These are phyloP conservation scores for Lactarius hatsudake DNA, from an alignment of 768 basidiomycete genomes.

Conservation along the genomic window DNA sequence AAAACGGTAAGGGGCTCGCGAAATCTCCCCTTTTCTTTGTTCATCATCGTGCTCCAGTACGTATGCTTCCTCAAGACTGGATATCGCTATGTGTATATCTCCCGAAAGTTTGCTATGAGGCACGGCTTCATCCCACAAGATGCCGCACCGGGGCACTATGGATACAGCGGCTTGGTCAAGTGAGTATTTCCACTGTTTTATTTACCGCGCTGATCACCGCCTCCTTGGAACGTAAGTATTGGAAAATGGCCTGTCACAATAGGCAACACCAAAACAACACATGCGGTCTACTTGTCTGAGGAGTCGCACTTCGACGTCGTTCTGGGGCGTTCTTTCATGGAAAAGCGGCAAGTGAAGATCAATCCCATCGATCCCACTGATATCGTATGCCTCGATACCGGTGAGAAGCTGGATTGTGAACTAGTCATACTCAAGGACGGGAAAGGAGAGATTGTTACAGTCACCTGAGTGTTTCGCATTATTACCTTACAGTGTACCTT, in stretches of 20 bases:
- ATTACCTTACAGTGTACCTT: background rate
- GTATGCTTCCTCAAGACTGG: conserved; percentile 95
- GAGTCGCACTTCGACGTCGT: conserved; percentile 96
- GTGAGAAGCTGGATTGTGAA: conserved; percentile 89
- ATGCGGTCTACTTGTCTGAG: conserved; percentile 83
- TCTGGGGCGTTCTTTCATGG: conserved; percentile 82
- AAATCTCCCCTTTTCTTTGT: background rate
- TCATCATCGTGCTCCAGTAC: conserved; percentile 46
- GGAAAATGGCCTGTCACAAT: conserved; percentile 85
- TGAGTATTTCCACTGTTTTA: conserved; percentile 26
- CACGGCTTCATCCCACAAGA: conserved; percentile 87
- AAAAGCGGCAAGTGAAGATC: conserved; percentile 72
- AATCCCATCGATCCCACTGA: conserved; percentile 84
- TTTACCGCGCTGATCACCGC: background rate
- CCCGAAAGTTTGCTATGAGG: conserved; percentile 84
- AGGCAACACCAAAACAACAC: conserved; percentile 39
- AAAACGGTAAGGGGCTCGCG: conserved; percentile 57
- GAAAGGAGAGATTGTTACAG: conserved; percentile 83
- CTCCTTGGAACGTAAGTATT: conserved; percentile 40
- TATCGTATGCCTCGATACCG: conserved; percentile 88
- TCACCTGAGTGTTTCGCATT: conserved; percentile 49
- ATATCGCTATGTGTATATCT: conserved; percentile 93
- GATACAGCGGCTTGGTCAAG: conserved; percentile 88
- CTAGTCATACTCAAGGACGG: conserved; percentile 90
- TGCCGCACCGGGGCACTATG: conserved; percentile 86